phyloP scores from a whole-genome alignment of 2,329 filamentous ascomycete species.

The Colletotrichum plurivorum region DNA sequence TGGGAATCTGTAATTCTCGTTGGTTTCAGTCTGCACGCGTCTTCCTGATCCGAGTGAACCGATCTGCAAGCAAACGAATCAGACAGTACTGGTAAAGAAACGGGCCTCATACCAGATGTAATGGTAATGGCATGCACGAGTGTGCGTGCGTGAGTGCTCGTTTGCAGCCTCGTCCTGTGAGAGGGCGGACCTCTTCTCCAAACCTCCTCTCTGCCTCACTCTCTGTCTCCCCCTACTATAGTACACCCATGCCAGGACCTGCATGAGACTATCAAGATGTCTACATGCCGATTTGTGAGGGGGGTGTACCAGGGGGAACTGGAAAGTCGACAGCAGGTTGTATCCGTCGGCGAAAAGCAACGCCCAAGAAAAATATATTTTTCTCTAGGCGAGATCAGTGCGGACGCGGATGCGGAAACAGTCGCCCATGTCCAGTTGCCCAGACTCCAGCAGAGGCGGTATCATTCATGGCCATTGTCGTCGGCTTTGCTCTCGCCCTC shows the following conservation, averaged over 20 bases:
- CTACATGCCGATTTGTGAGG: slow-evolving; percentile 3
- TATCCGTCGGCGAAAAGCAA: background rate
- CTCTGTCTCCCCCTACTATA: too few species aligned
- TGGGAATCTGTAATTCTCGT: slow-evolving; percentile 13
- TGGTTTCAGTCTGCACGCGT: slow-evolving; percentile 13
- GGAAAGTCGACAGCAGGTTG: slow-evolving; percentile 3
- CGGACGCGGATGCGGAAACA: background rate
- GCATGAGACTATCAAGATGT: slow-evolving; percentile 16
- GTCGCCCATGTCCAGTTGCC: background rate
- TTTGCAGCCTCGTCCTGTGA: background rate
- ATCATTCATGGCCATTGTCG: background rate
- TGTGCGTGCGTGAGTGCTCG: slow-evolving; percentile 21
- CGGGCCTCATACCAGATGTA: slow-evolving; percentile 7
- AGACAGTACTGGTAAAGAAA: background rate
- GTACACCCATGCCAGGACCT: slow-evolving; percentile 1
- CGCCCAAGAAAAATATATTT: background rate
- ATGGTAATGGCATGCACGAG: background rate
- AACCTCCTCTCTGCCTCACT: background rate
- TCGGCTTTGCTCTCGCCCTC: background rate
- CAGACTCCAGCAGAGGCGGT: background rate
- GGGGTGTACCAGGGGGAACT: background rate
- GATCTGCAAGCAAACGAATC: slow-evolving; percentile 3
- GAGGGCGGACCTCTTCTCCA: slow-evolving; percentile 16
- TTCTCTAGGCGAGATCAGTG: slow-evolving; percentile 11
- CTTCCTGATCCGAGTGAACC: slow-evolving; percentile 8